Conservation (phyloP, 805 yeast species). For the Candida sakaeoensis region DNA sequence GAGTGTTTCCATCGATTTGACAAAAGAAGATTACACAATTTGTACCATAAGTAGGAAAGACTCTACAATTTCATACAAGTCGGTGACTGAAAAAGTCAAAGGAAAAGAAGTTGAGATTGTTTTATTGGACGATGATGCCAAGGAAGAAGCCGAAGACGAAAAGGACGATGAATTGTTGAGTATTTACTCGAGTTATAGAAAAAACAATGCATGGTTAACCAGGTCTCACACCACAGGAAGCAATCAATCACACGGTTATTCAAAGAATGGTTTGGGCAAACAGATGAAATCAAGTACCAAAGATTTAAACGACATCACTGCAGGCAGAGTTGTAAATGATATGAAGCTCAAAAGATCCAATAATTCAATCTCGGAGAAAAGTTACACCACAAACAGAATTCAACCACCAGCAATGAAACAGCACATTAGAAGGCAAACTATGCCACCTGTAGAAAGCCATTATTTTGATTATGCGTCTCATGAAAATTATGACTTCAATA, state of each 20-base stretch:
- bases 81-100: conserved; percentile 34
- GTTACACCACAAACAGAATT: conserved; percentile 20
- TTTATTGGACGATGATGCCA: conserved; percentile 36
- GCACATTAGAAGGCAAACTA: conserved; percentile 10
- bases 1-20: conserved; percentile 40
- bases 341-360: conserved; percentile 6
- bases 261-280: neutral
- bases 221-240: conserved; percentile 20
- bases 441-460: conserved; percentile 16
- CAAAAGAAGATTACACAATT: conserved; percentile 37
- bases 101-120: conserved; percentile 43
- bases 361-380: conserved; percentile 9
- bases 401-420: conserved; percentile 13
- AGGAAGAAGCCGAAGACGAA: conserved; percentile 28
- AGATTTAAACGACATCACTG: conserved; percentile 2
- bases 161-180: conserved; percentile 35
- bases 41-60: conserved; percentile 33
- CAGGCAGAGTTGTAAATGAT: conserved; percentile 9
- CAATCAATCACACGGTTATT: neutral
- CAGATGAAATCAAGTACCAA: neutral
- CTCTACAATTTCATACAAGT: conserved; percentile 34
- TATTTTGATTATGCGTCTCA: conserved; percentile 33
- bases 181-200: conserved; percentile 38
- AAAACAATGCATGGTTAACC: conserved; percentile 19
- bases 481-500: conserved; percentile 34